Conservation (phyloP, 441 rosid species). For the Syzygium syzygioides region DNA sequence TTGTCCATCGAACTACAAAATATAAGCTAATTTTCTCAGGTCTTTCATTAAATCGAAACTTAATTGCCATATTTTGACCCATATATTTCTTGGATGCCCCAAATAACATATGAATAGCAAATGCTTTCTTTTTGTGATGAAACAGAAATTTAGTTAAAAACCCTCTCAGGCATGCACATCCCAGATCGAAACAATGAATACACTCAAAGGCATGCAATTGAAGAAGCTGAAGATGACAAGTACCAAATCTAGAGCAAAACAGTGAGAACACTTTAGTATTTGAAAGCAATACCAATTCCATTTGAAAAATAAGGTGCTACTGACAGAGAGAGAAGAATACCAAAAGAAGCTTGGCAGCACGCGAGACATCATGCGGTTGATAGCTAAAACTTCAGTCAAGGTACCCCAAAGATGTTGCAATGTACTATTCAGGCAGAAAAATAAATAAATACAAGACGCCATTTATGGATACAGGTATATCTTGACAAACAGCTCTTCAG, state of each 20-base stretch:
- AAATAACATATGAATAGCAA: background rate
- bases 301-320: background rate
- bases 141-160: background rate
- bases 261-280: background rate
- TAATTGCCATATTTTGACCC: background rate
- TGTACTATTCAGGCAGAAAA: background rate
- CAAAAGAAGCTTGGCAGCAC: constrained; percentile 82
- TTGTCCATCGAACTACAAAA: background rate
- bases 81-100: background rate
- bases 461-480: constrained; percentile 74
- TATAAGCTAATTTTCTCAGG: background rate
- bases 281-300: background rate
- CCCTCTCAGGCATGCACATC: background rate
- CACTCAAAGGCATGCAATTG: background rate
- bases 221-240: background rate
- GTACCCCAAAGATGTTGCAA: constrained; percentile 13
- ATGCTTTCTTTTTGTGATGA: background rate
- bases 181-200: background rate
- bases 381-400: constrained; percentile 60
- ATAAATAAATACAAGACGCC: background rate
- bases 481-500: constrained; percentile 88
- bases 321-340: constrained; percentile 30
- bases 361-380: constrained; percentile 81
- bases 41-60: background rate
- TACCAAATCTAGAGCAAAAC: background rate